Base-by-base conservation (phyloP, 331 rosid genomes). In the Quercus tomentella region DNA sequence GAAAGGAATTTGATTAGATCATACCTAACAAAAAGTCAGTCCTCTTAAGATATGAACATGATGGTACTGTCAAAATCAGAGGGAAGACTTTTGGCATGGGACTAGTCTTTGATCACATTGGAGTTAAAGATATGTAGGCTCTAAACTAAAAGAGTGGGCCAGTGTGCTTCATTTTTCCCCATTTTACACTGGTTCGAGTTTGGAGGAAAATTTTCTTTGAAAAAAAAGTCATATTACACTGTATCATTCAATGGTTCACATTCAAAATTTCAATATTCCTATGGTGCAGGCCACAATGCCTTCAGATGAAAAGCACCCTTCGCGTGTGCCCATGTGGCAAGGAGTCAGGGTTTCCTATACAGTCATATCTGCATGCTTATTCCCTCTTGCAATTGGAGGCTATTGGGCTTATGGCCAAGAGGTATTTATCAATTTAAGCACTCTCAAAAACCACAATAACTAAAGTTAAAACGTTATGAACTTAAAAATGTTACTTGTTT, bases 341-440 rank as follows among this genome's bases (percentile, higher is more conserved):
- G 98, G 97, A 65, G 96, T 94, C 3, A 88, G 87, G 75, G 93
- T 70, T 77, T 79, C 98, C 16, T 92, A 92, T 75, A 61, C 93
- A 23, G 5, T 92, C 80, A 88, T 94, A 7, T 89, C 94, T 16
- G 85, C 86, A 0, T 90, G 96, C 86, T 62, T 94, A 63, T 92
- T 89, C 73, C 98, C 98, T 77, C 55, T 94, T 4, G 94, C 98
- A 67, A 89, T 94, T 58, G 98, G 92, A 31, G 97, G 98, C 70
- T 94, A 90, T 70, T 94, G 98, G 98, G 96, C 97, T 56, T 94
- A 94, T 67, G 97, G 98, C 57, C 94, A 86, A 7, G 4, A 49
- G 89, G 97, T 93, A 66, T 30, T 41, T 41, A 8, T 1, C 12
- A 8, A 41, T 2, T 30, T 31, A 89, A 54, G 65, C 30, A 22